These are phyloP conservation scores for Russula emetica DNA, from an alignment of 768 basidiomycete species.

Conservation along the genomic window DNA sequence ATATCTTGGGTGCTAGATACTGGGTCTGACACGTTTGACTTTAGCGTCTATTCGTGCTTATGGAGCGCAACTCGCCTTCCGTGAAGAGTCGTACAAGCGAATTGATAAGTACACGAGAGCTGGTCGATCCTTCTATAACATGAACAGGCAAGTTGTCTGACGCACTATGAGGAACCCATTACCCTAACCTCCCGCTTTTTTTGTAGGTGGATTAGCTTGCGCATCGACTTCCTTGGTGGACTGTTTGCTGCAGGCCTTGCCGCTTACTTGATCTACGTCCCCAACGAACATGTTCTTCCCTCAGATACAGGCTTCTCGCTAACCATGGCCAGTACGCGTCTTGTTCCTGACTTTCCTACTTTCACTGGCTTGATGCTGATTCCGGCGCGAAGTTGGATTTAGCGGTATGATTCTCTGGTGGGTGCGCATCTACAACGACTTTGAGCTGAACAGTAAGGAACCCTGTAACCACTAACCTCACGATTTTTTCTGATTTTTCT, in stretches of 20 bases:
- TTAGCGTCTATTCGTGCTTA: conserved; percentile 51
- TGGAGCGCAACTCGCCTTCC: conserved; percentile 46
- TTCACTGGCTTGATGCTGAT: background rate
- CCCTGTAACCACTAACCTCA: no score
- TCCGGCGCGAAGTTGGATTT: conserved; percentile 43
- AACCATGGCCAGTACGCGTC: conserved; percentile 40
- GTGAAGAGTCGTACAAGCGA: conserved; percentile 40
- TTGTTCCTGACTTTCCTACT: no score
- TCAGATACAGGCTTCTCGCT: conserved; percentile 41
- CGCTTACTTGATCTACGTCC: conserved; percentile 47
- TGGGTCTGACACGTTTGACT: background rate
- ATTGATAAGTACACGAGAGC: conserved; percentile 47
- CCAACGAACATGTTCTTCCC: conserved; percentile 33
- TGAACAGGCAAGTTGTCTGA: conserved; percentile 39
- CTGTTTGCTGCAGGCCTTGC: conserved; percentile 49
- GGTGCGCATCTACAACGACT: conserved; percentile 43
- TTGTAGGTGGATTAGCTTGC: conserved; percentile 44
- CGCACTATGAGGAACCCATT: no score
- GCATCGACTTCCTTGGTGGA: conserved; percentile 55
- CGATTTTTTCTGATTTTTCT: background rate
- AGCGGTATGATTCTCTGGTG: conserved; percentile 51
- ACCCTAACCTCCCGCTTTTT: background rate
- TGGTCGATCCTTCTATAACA: conserved; percentile 44
- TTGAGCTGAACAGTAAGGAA: conserved; percentile 43
- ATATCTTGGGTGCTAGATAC: background rate